A percentile compares a stretch with the other conserved stretches of the same genome.
These are phyloP conservation scores for Sergeia podlipaevii DNA, from an alignment of 208 protist genomes.

Conservation along the genomic window DNA sequence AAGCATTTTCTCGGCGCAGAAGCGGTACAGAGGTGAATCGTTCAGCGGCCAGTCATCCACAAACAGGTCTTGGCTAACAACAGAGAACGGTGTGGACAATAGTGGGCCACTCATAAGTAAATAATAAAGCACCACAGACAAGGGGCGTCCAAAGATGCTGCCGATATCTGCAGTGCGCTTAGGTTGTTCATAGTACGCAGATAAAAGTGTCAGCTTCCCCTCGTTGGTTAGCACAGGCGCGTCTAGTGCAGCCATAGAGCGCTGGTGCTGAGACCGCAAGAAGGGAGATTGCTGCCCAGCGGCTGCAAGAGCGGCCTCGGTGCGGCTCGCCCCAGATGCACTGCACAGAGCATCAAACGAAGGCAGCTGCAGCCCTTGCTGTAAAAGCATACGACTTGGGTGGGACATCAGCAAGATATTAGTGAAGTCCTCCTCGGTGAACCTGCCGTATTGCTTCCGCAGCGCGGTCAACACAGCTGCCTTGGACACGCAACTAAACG, in stretches of 20 bases:
- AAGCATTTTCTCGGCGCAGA: slow-evolving; percentile 61
- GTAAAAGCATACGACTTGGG: too few species aligned
- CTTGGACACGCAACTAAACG: slow-evolving; percentile 70
- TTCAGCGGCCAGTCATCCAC: slow-evolving; percentile 85
- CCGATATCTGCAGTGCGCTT: slow-evolving; percentile 17
- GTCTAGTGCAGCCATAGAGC: slow-evolving; percentile 40
- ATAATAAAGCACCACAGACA: slow-evolving; percentile 64
- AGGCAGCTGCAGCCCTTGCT: slow-evolving; percentile 27
- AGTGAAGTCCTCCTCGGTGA: slow-evolving; percentile 33
- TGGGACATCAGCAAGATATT: slow-evolving; percentile 30
- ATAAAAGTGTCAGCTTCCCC: slow-evolving; percentile 23
- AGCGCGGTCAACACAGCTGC: slow-evolving; percentile 36
- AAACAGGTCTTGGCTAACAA: slow-evolving; percentile 49
- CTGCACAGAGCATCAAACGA: slow-evolving; percentile 18
- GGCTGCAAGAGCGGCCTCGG: slow-evolving; percentile 1
- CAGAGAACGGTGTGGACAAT: slow-evolving; percentile 56
- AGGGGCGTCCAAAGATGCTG: slow-evolving; percentile 46
- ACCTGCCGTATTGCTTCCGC: slow-evolving; percentile 18
- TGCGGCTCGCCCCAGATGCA: background rate
- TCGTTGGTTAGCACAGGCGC: slow-evolving; percentile 43
- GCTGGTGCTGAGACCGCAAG: too few species aligned
- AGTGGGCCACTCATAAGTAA: slow-evolving; percentile 59
- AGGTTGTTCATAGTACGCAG: slow-evolving; percentile 28
- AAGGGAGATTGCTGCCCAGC: slow-evolving; percentile 7
- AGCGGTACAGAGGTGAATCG: slow-evolving; percentile 68